A percentile compares a stretch with the other conserved stretches of the same genome.
These are phyloP conservation scores for Beauveria varroae DNA, from an alignment of 2,329 filamentous ascomycete species.

Conservation along the genomic window DNA sequence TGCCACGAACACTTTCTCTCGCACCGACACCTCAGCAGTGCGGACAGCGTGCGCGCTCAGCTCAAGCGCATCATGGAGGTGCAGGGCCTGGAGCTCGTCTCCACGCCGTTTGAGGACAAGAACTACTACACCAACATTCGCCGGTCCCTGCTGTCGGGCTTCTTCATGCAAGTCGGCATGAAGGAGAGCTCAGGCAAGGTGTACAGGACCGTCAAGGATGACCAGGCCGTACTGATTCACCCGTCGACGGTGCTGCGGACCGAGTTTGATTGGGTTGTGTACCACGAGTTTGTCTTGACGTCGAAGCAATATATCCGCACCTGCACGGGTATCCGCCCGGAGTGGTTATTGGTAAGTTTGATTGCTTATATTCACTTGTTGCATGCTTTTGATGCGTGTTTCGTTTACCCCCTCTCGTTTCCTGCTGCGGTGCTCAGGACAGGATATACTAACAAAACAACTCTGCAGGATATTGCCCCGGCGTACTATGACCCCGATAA, in stretches of 20 bases:
- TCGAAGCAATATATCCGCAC: slow-evolving; percentile 97
- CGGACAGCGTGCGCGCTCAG: slow-evolving; percentile 88
- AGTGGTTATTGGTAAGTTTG: slow-evolving; percentile 77
- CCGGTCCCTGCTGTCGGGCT: slow-evolving; percentile 81
- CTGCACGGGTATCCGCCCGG: slow-evolving; percentile 82
- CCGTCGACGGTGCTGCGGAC: slow-evolving; percentile 83
- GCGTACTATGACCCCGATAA: slow-evolving; percentile 80
- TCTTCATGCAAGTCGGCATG: slow-evolving; percentile 99
- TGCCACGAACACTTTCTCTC: slow-evolving; percentile 96
- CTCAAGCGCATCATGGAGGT: slow-evolving; percentile 96
- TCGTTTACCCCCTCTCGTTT: not conserved
- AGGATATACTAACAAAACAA: slow-evolving; percentile 30
- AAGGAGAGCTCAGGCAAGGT: slow-evolving; percentile 81
- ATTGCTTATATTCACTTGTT: not conserved
- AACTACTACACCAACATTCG: slow-evolving; percentile 98
- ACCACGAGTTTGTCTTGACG: slow-evolving; percentile 97
- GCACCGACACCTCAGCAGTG: slow-evolving; percentile 78
- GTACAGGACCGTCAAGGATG: slow-evolving; percentile 94
- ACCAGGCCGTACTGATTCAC: slow-evolving; percentile 87
- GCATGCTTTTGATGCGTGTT: not conserved
- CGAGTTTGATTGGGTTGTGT: slow-evolving; percentile 93
- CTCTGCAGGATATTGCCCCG: slow-evolving; percentile 74
- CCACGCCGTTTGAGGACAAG: slow-evolving; percentile 87
- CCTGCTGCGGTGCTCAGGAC: slow-evolving; percentile 38
- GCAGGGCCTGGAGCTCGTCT: slow-evolving; percentile 75